A percentile compares a stretch with the other conserved stretches of the same genome.
Conservation (phyloP, 1,284 basidiomycete species). For the Moesziomyces sp. region DNA sequence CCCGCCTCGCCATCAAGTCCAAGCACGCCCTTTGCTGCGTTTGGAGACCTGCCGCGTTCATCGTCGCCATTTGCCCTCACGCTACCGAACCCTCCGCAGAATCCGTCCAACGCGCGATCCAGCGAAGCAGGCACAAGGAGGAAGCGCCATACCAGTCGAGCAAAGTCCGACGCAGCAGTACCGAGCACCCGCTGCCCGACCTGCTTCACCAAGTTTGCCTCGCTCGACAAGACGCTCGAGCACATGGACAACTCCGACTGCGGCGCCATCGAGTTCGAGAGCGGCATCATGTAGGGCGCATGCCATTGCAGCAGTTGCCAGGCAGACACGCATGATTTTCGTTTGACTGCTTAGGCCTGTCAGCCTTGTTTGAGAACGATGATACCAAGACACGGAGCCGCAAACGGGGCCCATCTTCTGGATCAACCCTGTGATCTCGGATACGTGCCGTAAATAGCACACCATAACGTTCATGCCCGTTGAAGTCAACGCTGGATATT, state of each 20-base stretch:
- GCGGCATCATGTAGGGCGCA: conserved; percentile 24
- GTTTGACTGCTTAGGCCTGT: too few relatives aligned
- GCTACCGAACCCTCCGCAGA: conserved; percentile 7
- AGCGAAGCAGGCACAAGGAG: conserved; percentile 2
- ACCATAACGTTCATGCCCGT: too few relatives aligned
- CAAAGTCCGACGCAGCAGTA: conserved; percentile 21
- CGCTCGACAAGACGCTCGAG: conserved; percentile 27
- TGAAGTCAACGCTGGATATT: too few relatives aligned
- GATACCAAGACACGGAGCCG: too few relatives aligned
- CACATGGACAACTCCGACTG: conserved; percentile 42
- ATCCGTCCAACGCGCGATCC: neutral
- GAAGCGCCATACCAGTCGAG: conserved; percentile 16
- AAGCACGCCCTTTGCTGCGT: conserved; percentile 14
- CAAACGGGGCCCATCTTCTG: too few relatives aligned
- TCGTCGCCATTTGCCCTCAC: conserved; percentile 1
- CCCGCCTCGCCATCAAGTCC: conserved; percentile 15
- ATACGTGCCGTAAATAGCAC: too few relatives aligned
- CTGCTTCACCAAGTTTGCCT: conserved; percentile 31
- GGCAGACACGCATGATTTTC: too few relatives aligned
- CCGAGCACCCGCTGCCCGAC: conserved; percentile 40
- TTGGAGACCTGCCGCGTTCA: conserved; percentile 13
- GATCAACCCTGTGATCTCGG: too few relatives aligned
- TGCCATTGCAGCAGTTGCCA: neutral
- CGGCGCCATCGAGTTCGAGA: conserved; percentile 40
- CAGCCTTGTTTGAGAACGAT: too few relatives aligned